A percentile compares a stretch with the other conserved stretches of the same genome.
Conservation (phyloP, 2,329 filamentous ascomycete species). For the Phaeosphaeria sp. region DNA sequence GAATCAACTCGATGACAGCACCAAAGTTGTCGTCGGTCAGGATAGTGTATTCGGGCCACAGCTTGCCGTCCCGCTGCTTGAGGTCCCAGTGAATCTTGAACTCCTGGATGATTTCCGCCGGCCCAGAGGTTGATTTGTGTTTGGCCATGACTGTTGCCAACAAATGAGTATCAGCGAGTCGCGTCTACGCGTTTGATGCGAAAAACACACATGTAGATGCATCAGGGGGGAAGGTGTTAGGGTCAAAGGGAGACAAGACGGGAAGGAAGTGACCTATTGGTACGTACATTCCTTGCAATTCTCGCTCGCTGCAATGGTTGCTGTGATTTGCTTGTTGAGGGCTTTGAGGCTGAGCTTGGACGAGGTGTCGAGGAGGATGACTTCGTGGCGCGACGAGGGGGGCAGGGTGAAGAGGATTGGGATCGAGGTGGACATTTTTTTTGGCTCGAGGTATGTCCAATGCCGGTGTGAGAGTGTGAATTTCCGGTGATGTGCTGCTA, state of each 20-base stretch:
- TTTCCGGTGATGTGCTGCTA: too few relatives aligned
- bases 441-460: background rate
- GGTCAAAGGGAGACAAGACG: too few relatives aligned
- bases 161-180: too few relatives aligned
- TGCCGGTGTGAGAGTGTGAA: background rate
- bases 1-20: conserved; percentile 32
- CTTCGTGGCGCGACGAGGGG: conserved; percentile 41
- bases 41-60: conserved; percentile 45
- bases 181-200: too few relatives aligned
- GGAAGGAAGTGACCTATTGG: background rate
- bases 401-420: conserved; percentile 45
- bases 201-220: too few relatives aligned
- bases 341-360: conserved; percentile 33
- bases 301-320: conserved; percentile 26
- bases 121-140: conserved; percentile 30
- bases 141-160: conserved; percentile 42
- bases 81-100: conserved; percentile 41
- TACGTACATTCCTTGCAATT: conserved; percentile 42
- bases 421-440: conserved; percentile 26
- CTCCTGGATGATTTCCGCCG: conserved; percentile 35
- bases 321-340: conserved; percentile 40
- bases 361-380: conserved; percentile 34
- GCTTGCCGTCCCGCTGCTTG: conserved; percentile 33
- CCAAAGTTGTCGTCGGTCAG: conserved; percentile 41
- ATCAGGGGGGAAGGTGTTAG: too few relatives aligned